phyloP scores from a whole-genome alignment of 768 basidiomycete genomes.

The Suillus plorans region DNA sequence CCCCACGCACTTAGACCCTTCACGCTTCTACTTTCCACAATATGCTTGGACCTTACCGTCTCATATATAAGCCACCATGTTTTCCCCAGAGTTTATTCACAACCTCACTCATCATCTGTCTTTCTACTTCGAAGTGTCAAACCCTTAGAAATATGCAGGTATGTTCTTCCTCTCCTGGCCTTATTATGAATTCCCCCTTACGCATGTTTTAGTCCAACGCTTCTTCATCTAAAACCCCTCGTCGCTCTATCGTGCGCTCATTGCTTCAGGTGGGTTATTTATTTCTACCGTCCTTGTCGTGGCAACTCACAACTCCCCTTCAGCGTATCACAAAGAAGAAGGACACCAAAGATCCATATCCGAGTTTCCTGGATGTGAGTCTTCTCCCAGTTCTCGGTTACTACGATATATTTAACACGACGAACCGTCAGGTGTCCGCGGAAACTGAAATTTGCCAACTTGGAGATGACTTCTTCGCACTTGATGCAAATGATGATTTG shows the following conservation, averaged over 20 bases:
- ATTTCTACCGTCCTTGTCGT: background rate
- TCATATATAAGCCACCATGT: background rate
- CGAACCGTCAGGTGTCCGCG: background rate
- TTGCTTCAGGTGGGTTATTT: background rate
- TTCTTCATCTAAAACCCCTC: background rate
- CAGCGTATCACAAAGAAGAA: background rate
- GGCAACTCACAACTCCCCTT: background rate
- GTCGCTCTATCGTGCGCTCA: background rate
- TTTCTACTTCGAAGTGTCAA: background rate
- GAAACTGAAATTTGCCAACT: background rate
- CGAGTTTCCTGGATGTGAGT: background rate
- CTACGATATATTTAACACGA: background rate
- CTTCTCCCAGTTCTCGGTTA: background rate
- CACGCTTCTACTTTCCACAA: background rate
- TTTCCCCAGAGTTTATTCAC: background rate
- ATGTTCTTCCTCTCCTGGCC: background rate
- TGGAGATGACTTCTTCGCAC: background rate
- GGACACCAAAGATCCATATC: background rate
- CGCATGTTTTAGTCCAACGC: background rate
- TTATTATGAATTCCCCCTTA: background rate
- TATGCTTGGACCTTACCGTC: background rate
- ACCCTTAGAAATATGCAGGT: background rate
- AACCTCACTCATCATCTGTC: background rate
- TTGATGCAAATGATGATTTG: background rate
- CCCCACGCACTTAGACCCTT: background rate